Percentiles rank a stretch among this genome's conserved stretches.
Evolutionary conservation across 208 protist species (phyloP).

Genomic region (Trypanosoma vivax): DNA sequence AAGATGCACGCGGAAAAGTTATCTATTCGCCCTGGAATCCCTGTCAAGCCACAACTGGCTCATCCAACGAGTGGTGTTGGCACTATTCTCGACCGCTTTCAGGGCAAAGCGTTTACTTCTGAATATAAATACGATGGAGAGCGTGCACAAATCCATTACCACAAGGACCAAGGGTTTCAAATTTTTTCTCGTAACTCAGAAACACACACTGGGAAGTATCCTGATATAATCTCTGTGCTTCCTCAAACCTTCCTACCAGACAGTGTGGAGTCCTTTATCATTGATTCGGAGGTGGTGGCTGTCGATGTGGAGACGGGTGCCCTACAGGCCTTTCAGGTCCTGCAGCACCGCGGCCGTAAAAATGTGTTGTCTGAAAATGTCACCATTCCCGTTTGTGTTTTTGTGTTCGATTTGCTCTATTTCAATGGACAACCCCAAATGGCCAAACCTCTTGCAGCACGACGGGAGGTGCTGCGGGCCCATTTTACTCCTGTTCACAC

Average conservation of each 20-base stretch:
- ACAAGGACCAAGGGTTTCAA: conserved; percentile 55
- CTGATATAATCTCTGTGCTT: conserved; percentile 93
- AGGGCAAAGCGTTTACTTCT: conserved; percentile 92
- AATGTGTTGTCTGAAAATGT: conserved; percentile 89
- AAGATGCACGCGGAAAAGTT: conserved; percentile 34
- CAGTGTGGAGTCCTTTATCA: conserved; percentile 93
- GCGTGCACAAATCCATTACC: conserved; percentile 93
- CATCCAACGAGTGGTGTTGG: conserved; percentile 95
- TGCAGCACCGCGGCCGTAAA: conserved; percentile 85
- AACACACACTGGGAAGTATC: conserved; percentile 97
- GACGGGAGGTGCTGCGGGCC: conserved; percentile 71
- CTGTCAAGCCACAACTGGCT: conserved; percentile 98
- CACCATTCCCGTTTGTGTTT: conserved; percentile 97
- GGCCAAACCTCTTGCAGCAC: conserved; percentile 67
- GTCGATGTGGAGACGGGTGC: conserved; percentile 82
- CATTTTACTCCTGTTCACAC: conserved; percentile 63
- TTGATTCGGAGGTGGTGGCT: conserved; percentile 98
- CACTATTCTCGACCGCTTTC: conserved; percentile 79
- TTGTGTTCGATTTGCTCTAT: conserved; percentile 99
- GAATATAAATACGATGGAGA: conserved; percentile 99
- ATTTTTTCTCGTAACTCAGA: conserved; percentile 99
- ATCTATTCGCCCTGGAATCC: conserved; percentile 87
- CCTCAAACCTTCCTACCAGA: conserved; percentile 38
- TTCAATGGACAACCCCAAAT: conserved; percentile 94
- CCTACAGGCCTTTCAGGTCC: conserved; percentile 95